Evolutionary conservation across 805 yeast genomes (phyloP).

Genomic region (Tetrapisispora fleetii): DNA sequence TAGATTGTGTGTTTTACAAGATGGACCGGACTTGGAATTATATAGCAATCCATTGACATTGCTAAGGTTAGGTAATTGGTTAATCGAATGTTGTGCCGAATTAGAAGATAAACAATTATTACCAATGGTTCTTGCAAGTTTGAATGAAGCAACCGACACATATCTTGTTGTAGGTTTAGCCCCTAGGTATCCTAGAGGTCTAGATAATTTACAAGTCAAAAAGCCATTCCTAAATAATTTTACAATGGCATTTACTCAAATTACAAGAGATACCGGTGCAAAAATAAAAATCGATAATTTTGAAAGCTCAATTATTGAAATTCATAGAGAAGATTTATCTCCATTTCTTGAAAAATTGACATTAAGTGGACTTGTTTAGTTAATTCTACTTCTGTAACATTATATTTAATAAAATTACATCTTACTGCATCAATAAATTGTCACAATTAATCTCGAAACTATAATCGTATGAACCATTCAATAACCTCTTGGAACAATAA

Average conservation of each 20-base stretch:
- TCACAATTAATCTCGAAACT: too few species aligned
- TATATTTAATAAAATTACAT: not conserved
- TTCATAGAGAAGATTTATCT: slow-evolving; percentile 74
- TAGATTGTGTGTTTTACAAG: slow-evolving; percentile 79
- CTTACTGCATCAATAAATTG: too few species aligned
- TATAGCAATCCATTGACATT: slow-evolving; percentile 83
- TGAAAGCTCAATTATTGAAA: slow-evolving; percentile 88
- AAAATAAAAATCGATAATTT: slow-evolving; percentile 87
- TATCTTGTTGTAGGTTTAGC: slow-evolving; percentile 85
- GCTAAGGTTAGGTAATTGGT: slow-evolving; percentile 80
- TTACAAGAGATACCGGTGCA: slow-evolving; percentile 77
- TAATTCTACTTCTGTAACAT: not conserved
- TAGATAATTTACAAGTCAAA: slow-evolving; percentile 23
- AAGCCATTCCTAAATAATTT: slow-evolving; percentile 63
- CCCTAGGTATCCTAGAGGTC: slow-evolving; percentile 60
- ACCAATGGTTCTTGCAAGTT: slow-evolving; percentile 80
- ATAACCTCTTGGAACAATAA: too few species aligned
- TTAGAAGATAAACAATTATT: slow-evolving; percentile 50
- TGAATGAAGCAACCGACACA: slow-evolving; percentile 62
- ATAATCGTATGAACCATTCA: too few species aligned
- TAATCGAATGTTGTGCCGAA: slow-evolving; percentile 81
- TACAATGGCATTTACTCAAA: slow-evolving; percentile 83
- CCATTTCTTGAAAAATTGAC: slow-evolving; percentile 82
- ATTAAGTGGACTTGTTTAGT: slow-evolving; percentile 50
- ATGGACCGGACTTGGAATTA: slow-evolving; percentile 70